Conservation (phyloP, 2,329 filamentous ascomycete genomes). For the Claviceps paspali region DNA sequence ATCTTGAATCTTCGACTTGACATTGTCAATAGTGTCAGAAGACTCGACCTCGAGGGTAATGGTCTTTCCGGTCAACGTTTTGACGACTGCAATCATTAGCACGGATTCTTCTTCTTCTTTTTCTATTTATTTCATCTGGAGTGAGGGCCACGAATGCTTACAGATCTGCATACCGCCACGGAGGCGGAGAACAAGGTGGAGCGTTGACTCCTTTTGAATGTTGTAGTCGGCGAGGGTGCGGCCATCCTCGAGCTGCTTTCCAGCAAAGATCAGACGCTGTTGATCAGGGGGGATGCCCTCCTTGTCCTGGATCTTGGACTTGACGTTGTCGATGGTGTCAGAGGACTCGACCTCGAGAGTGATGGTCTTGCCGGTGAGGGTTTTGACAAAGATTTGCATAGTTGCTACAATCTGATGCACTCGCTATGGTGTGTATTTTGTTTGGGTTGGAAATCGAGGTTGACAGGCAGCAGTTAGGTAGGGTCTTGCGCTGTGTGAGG, state of each 20-base stretch:
- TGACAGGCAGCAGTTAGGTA: conserved; percentile 5
- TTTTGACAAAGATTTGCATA: conserved; percentile 11
- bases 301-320: conserved; percentile 97
- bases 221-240: conserved; percentile 41
- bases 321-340: conserved; percentile 94
- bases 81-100: conserved; percentile 37
- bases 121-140: too few species aligned
- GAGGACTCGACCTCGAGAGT: conserved; percentile 62
- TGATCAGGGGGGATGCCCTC: conserved; percentile 82
- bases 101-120: too few species aligned
- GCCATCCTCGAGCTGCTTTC: conserved; percentile 93
- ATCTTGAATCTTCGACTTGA: conserved; percentile 94
- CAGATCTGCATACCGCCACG: conserved; percentile 52
- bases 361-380: conserved; percentile 53
- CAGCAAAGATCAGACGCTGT: conserved; percentile 89
- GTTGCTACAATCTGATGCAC: conserved; percentile 4
- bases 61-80: conserved; percentile 84
- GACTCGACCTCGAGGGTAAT: conserved; percentile 86
- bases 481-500: conserved; percentile 5
- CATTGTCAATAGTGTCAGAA: conserved; percentile 86
- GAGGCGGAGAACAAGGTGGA: conserved; percentile 62
- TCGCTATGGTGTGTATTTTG: conserved; percentile 1
- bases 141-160: conserved; percentile 18
- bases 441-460: conserved; percentile 5
- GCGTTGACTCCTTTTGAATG: conserved; percentile 50